phyloP scores from a whole-genome alignment of 2,329 filamentous ascomycete genomes.

The Colletotrichum scovillei region DNA sequence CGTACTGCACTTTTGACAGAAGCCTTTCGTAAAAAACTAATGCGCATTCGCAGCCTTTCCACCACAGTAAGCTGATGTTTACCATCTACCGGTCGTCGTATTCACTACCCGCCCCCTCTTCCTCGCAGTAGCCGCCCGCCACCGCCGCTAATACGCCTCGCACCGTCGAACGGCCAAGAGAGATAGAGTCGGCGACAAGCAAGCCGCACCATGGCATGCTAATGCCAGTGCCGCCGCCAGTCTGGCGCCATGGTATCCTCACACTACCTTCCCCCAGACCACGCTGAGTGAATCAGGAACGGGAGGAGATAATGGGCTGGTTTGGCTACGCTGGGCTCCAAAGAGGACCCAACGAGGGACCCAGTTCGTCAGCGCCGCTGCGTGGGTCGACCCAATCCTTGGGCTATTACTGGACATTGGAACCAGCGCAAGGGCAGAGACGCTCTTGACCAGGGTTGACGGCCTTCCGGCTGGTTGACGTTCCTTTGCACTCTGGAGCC shows the following conservation, averaged over 20 bases:
- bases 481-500: slow-evolving; percentile 2
- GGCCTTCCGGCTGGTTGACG: slow-evolving; percentile 25
- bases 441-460: neutral
- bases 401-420: slow-evolving; percentile 31
- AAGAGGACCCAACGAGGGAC: neutral
- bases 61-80: neutral
- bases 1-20: neutral
- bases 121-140: slow-evolving; percentile 5
- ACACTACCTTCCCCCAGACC: neutral
- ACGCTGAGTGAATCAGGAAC: neutral
- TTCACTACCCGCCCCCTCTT: neutral
- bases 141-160: neutral
- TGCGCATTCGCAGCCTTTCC: neutral
- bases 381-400: slow-evolving; percentile 31
- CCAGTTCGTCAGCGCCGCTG: slow-evolving; percentile 26
- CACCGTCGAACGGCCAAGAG: neutral
- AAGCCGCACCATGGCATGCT: slow-evolving; percentile 10
- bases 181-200: neutral
- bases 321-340: neutral
- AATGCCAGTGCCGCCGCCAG: neutral
- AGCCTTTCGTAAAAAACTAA: neutral
- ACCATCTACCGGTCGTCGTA: neutral
- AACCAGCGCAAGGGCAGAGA: slow-evolving; percentile 11
- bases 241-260: neutral
- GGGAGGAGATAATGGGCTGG: neutral